A percentile compares a stretch with the other conserved stretches of the same genome.
Evolutionary conservation across 306 rosid species (phyloP).

Genomic region (Cicer yamashitae): DNA sequence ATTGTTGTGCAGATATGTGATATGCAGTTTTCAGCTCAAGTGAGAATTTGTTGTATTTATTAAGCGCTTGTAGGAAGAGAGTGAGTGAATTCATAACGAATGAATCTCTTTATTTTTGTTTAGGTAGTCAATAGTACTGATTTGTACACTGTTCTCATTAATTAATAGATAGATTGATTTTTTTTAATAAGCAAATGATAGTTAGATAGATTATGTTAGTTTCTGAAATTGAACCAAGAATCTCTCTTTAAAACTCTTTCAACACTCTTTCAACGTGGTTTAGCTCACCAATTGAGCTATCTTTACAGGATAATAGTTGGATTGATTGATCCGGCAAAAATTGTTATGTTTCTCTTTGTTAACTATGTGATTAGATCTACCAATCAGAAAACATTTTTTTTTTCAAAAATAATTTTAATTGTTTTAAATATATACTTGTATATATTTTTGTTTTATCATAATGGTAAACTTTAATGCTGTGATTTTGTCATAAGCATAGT

Average conservation of each 20-base stretch:
- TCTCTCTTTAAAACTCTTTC: no score
- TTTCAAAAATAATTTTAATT: neutral
- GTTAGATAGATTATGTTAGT: no score
- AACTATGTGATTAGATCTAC: neutral
- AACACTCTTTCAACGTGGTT: no score
- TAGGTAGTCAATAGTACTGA: neutral
- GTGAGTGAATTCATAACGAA: neutral
- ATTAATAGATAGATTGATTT: neutral
- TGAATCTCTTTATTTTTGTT: constrained; percentile 6
- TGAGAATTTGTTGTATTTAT: constrained; percentile 35
- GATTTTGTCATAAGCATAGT: no score
- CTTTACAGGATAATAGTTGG: no score
- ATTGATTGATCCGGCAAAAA: no score
- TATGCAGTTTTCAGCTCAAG: constrained; percentile 18
- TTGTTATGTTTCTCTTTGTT: neutral
- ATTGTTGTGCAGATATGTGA: constrained; percentile 28
- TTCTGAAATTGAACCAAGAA: no score
- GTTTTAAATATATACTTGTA: neutral
- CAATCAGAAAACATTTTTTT: neutral
- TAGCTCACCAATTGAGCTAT: no score
- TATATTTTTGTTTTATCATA: no score
- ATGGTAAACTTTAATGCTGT: no score
- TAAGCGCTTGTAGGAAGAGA: constrained; percentile 34
- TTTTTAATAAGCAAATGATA: no score
- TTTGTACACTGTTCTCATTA: neutral